phyloP scores from a whole-genome alignment of 75 land plant genomes.

The Picea sitchensis region DNA sequence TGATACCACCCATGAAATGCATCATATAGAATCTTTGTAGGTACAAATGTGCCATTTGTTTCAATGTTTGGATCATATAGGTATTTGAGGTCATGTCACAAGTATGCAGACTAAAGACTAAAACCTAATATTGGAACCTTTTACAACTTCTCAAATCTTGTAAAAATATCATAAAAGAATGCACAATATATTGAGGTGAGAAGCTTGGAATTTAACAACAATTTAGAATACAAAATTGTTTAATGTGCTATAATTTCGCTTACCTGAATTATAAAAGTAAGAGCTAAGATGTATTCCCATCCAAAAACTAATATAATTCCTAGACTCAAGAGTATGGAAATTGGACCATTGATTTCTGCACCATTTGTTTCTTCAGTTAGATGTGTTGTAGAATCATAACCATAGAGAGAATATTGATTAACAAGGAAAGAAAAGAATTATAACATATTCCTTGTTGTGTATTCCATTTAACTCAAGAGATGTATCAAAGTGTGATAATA shows the following conservation, averaged over 20 bases:
- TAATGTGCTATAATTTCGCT: not conserved
- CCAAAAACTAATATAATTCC: constrained; percentile 77
- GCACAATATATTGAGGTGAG: not conserved
- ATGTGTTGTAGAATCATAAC: constrained; percentile 90
- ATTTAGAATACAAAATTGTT: not conserved
- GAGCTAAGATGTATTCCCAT: constrained; percentile 80
- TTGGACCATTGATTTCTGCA: constrained; percentile 86
- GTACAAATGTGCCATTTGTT: constrained; percentile 79
- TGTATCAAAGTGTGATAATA: constrained; percentile 61
- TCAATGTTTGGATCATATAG: constrained; percentile 70
- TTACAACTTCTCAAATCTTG: not conserved
- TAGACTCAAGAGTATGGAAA: constrained; percentile 80
- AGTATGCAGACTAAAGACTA: not conserved
- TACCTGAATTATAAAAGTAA: constrained; percentile 89
- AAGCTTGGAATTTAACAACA: not conserved
- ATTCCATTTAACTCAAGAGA: constrained; percentile 53
- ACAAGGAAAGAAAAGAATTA: constrained; percentile 64
- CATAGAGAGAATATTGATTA: constrained; percentile 85
- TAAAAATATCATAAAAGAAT: not conserved
- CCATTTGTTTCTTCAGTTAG: constrained; percentile 88
- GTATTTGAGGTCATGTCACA: constrained; percentile 50
- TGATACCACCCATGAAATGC: constrained; percentile 85
- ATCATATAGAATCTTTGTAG: constrained; percentile 86
- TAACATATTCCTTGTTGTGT: constrained; percentile 49
- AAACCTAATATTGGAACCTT: constrained; percentile 1